phyloP scores from a whole-genome alignment of 1,284 basidiomycete species.

The Cerrena zonata region DNA sequence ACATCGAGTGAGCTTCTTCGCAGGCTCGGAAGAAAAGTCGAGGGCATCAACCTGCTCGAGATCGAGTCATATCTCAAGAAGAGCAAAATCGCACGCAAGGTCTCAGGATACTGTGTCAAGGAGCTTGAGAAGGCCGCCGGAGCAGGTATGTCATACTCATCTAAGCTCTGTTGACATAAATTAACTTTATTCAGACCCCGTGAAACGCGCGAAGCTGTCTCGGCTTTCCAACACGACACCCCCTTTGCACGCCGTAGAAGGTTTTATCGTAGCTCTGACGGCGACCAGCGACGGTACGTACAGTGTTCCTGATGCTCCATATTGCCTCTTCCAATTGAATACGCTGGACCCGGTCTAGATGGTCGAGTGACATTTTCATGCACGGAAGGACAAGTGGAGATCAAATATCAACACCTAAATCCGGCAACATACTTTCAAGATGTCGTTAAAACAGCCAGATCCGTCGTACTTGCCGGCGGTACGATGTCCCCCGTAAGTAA shows the following conservation, averaged over 20 bases:
- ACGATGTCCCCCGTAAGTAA: conserved; percentile 88
- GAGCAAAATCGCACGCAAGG: conserved; percentile 77
- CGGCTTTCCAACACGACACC: conserved; percentile 45
- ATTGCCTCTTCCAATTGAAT: conserved; percentile 5
- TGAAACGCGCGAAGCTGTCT: conserved; percentile 28
- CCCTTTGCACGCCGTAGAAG: conserved; percentile 79
- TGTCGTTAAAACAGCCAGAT: conserved; percentile 73
- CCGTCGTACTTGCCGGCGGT: conserved; percentile 87
- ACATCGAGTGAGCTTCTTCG: conserved; percentile 61
- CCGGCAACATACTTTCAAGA: conserved; percentile 83
- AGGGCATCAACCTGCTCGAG: conserved; percentile 75
- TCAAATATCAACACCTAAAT: conserved; percentile 94
- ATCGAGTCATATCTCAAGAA: conserved; percentile 79
- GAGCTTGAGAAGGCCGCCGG: conserved; percentile 47
- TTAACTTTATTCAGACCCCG: conserved; percentile 15
- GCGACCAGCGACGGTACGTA: conserved; percentile 74
- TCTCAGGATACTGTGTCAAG: conserved; percentile 77
- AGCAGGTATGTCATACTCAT: conserved; percentile 30
- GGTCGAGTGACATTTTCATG: conserved; percentile 58
- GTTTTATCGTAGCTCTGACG: conserved; percentile 78
- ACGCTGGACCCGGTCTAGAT: conserved; percentile 38
- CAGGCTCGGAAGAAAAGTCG: conserved; percentile 61
- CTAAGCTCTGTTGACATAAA: conserved; percentile 1
- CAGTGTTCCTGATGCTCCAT: conserved; percentile 28
- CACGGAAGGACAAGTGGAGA: conserved; percentile 47